These are phyloP conservation scores for Phoma sp. DNA, from an alignment of 2,329 filamentous ascomycete genomes.

Conservation along the genomic window DNA sequence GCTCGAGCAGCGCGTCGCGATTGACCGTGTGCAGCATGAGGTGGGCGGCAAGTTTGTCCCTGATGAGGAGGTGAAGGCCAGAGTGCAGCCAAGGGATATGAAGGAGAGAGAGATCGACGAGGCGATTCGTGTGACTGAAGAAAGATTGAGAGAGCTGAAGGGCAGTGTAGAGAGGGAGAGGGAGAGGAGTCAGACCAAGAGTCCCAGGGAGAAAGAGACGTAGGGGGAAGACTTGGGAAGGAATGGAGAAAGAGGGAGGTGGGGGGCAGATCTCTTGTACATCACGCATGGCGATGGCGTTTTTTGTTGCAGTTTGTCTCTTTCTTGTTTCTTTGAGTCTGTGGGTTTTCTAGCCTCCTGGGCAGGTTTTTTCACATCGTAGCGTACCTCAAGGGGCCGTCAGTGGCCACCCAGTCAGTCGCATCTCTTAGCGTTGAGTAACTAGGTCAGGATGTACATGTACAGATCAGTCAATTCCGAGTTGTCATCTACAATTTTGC, in stretches of 20 bases:
- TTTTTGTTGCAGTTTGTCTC: background rate
- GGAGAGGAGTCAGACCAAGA: conserved; percentile 26
- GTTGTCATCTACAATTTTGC: too few species aligned
- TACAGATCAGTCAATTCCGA: background rate
- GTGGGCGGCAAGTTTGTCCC: conserved; percentile 29
- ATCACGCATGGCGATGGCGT: conserved; percentile 19
- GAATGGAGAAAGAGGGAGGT: background rate
- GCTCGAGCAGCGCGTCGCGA: conserved; percentile 83
- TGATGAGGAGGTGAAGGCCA: conserved; percentile 54
- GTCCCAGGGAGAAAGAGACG: conserved; percentile 25
- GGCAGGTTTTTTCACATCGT: background rate
- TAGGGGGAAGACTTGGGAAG: background rate
- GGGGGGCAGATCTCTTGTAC: background rate
- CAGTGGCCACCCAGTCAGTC: background rate
- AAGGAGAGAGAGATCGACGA: conserved; percentile 76
- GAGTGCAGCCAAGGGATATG: conserved; percentile 62
- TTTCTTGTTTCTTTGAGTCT: background rate
- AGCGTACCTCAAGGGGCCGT: too few species aligned
- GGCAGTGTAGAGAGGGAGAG: conserved; percentile 61
- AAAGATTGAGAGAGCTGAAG: conserved; percentile 79
- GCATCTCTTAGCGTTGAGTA: conserved; percentile 8
- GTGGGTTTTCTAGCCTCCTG: background rate
- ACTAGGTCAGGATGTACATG: background rate
- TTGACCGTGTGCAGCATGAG: conserved; percentile 59
- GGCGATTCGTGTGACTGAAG: conserved; percentile 84